phyloP scores from a whole-genome alignment of 257 asterid genomes.

The Plantago ovata region DNA sequence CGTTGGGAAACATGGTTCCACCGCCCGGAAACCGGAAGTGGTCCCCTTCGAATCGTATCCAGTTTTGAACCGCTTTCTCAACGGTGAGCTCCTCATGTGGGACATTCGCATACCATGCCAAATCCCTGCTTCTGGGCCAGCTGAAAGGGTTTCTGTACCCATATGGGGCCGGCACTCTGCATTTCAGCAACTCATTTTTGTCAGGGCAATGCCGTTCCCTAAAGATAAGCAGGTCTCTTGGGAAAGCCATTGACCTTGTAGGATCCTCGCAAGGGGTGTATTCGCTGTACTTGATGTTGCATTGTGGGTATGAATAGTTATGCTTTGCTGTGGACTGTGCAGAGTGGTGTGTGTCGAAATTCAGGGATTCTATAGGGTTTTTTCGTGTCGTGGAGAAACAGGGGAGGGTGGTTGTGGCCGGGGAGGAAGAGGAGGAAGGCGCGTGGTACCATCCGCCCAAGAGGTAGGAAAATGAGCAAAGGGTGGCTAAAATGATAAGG shows the following conservation, averaged over 20 bases:
- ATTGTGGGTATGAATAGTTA: slow-evolving; percentile 59
- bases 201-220: slow-evolving; percentile 79
- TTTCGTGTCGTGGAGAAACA: no score
- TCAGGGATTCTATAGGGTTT: no score
- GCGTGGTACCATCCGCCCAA: no score
- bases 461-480: no score
- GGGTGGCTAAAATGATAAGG: no score
- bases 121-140: slow-evolving; percentile 78
- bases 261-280: slow-evolving; percentile 88
- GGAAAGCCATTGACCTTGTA: slow-evolving; percentile 53
- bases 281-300: slow-evolving; percentile 54
- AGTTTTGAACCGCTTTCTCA: slow-evolving; percentile 87
- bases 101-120: slow-evolving; percentile 82
- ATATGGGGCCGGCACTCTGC: slow-evolving; percentile 69
- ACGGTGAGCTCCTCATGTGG: slow-evolving; percentile 80
- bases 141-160: slow-evolving; percentile 68
- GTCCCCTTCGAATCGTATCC: slow-evolving; percentile 76
- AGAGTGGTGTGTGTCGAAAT: slow-evolving; percentile 15
- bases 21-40: slow-evolving; percentile 86
- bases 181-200: slow-evolving; percentile 43
- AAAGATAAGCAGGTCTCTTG: slow-evolving; percentile 41
- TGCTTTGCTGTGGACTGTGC: no score
- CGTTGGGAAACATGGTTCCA: slow-evolving; percentile 84
- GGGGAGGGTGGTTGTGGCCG: no score
- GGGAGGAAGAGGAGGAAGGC: no score